Percentiles rank a stretch among this genome's conserved stretches.
Evolutionary conservation across 371 early-diverging fungal genomes (phyloP).

Genomic region (Saksenaea oblongispora): DNA sequence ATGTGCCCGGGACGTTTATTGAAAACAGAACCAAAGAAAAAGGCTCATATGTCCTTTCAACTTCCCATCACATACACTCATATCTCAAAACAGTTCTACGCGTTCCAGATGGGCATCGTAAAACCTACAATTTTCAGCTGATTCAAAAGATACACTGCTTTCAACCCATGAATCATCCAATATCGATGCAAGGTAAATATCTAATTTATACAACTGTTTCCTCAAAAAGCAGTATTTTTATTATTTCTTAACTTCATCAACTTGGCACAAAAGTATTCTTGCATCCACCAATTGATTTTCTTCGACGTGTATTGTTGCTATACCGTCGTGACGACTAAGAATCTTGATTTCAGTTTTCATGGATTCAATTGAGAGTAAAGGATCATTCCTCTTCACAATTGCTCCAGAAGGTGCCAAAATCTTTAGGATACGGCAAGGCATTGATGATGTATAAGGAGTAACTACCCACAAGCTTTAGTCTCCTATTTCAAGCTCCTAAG

Average conservation of each 20-base stretch:
- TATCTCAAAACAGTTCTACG: too few relatives aligned
- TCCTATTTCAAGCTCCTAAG: background rate
- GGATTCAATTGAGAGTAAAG: conserved; percentile 70
- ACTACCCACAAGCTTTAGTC: conserved; percentile 22
- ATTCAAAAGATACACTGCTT: too few relatives aligned
- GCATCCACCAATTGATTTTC: conserved; percentile 72
- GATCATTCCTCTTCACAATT: conserved; percentile 59
- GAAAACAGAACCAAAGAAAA: too few relatives aligned
- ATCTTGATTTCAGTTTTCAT: conserved; percentile 80
- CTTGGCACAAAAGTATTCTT: conserved; percentile 61
- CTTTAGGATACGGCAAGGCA: conserved; percentile 74
- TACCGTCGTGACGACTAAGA: conserved; percentile 63
- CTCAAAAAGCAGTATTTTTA: too few relatives aligned
- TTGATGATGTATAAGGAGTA: conserved; percentile 72
- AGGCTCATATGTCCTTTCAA: too few relatives aligned
- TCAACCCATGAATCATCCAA: too few relatives aligned
- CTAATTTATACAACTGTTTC: too few relatives aligned
- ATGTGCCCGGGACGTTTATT: too few relatives aligned
- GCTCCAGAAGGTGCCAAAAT: conserved; percentile 58
- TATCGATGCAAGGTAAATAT: too few relatives aligned
- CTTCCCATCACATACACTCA: too few relatives aligned
- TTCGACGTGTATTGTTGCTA: conserved; percentile 60
- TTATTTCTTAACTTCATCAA: conserved; percentile 42
- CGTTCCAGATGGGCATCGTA: too few relatives aligned
- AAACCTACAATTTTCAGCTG: too few relatives aligned